Evolutionary conservation across 129 eudicot species (phyloP).

Genomic region (Centaurea solstitialis): DNA sequence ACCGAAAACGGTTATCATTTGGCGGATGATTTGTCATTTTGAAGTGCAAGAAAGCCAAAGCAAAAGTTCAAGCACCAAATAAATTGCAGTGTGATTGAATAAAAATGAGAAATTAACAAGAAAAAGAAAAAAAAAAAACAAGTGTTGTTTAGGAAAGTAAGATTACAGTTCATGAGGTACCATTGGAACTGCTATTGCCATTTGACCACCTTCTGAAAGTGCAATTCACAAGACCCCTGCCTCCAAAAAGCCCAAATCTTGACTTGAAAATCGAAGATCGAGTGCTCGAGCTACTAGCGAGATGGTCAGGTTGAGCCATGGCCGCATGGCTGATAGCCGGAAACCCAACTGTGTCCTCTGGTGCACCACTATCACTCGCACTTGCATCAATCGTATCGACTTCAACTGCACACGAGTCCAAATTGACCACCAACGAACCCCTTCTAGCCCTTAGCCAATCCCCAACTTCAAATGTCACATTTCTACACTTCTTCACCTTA

Average conservation of each 20-base stretch:
- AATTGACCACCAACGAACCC: conserved; percentile 62
- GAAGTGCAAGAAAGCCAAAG: conserved; percentile 5
- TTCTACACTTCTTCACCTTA: conserved; percentile 69
- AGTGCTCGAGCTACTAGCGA: conserved; percentile 40
- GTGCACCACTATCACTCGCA: conserved; percentile 61
- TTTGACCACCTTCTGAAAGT: conserved; percentile 67
- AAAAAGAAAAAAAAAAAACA: background rate
- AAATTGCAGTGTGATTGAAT: conserved; percentile 4
- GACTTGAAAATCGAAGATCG: conserved; percentile 48
- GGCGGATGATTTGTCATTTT: background rate
- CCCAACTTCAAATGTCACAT: conserved; percentile 64
- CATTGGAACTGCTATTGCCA: conserved; percentile 47
- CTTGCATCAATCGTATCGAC: conserved; percentile 57
- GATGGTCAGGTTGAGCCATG: conserved; percentile 33
- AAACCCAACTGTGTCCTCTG: conserved; percentile 52
- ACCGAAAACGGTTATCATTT: background rate
- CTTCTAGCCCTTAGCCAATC: conserved; percentile 72
- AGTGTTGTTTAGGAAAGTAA: conserved; percentile 17
- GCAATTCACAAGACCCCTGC: conserved; percentile 60
- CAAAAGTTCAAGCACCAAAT: conserved; percentile 16
- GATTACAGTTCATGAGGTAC: conserved; percentile 18
- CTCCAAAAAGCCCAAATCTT: conserved; percentile 64
- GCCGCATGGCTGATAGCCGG: conserved; percentile 36
- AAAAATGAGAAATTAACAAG: conserved; percentile 17
- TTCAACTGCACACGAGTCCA: conserved; percentile 72